These are phyloP conservation scores for Suillus spraguei DNA, from an alignment of 768 basidiomycete genomes.

Conservation along the genomic window DNA sequence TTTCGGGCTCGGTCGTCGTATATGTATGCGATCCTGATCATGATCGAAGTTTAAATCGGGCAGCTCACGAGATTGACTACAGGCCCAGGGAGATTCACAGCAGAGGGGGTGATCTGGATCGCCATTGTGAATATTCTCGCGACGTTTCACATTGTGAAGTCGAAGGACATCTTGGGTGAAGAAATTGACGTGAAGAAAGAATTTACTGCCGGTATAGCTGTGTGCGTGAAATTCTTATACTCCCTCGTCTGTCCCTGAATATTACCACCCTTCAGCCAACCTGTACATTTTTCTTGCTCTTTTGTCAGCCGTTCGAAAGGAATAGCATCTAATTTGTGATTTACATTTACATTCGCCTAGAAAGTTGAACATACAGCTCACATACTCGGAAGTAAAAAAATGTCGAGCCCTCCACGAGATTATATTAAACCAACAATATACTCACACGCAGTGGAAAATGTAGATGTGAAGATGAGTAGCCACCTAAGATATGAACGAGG, in stretches of 20 bases:
- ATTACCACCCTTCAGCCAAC: conserved; percentile 15
- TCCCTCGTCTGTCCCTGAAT: neutral
- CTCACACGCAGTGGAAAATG: neutral
- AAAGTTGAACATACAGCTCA: neutral
- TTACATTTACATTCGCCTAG: neutral
- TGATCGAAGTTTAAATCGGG: neutral
- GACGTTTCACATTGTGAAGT: conserved; percentile 23
- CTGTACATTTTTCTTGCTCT: conserved; percentile 25
- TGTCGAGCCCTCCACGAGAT: neutral
- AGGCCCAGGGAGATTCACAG: conserved; percentile 27
- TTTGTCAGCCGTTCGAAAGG: conserved; percentile 23
- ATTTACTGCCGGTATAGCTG: conserved; percentile 25
- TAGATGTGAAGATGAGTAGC: neutral
- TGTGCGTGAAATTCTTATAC: conserved; percentile 16
- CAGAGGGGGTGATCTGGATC: conserved; percentile 26
- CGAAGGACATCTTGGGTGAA: conserved; percentile 22
- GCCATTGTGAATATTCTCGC: conserved; percentile 27
- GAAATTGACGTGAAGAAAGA: conserved; percentile 25
- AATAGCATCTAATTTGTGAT: neutral
- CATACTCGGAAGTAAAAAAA: neutral
- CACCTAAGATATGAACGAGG: conserved; percentile 78
- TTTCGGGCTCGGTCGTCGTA: conserved; percentile 29
- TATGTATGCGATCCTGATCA: conserved; percentile 18
- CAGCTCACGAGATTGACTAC: neutral
- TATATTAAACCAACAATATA: conserved; percentile 6